Evolutionary conservation across 805 yeast species (phyloP), one percentile per base, ranked within the genome.

Genomic region (Millerozyma acaciae): DNA sequence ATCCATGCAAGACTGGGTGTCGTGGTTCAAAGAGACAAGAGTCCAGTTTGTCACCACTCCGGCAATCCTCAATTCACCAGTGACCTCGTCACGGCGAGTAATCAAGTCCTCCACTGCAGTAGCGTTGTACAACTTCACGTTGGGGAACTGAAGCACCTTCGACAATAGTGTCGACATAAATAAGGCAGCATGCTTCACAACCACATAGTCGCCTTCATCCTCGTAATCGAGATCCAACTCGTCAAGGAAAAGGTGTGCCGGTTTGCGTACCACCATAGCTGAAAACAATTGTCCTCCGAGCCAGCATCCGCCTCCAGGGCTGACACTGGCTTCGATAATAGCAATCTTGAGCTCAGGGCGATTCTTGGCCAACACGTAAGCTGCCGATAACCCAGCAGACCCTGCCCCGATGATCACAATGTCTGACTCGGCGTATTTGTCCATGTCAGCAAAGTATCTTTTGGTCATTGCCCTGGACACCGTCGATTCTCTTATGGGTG

Each of bases 1-100:
- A 53, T 81, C 89, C 88, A 82, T 82, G 56, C 89, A 82, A 9
- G 83, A 76, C 57, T 82, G 89, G 35, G 76, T 75, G 53, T 78
- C 84, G 51, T 82, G 89, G 57, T 80, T 79, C 72, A 78, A 69
- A 4, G 87, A 65, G 16, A 82, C 89, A 48, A 82, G 66, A 26
- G 89, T 82, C 89, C 89, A 82, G 70, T 82, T 82, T 50, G 87
- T 81, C 27, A 82, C 89, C 23, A 81, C 89, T 55, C 90, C 90
- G 16, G 85, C 85, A 39, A 80, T 74, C 45, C 81, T 70, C 33
- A 80, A 60, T 39, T 74, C 73, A 32, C 83, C 84, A 29, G 73
- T 60, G 21, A 51, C 39, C 18, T 68, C 73, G 38, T 75, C 78
- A 36, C 75, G 73, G 55, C 88, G 76, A 31, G 89, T 83, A 51